A percentile compares a stretch with the other conserved stretches of the same genome.
Conservation (phyloP, 192 early-diverging fungal species). For the Backusella morwellensis region DNA sequence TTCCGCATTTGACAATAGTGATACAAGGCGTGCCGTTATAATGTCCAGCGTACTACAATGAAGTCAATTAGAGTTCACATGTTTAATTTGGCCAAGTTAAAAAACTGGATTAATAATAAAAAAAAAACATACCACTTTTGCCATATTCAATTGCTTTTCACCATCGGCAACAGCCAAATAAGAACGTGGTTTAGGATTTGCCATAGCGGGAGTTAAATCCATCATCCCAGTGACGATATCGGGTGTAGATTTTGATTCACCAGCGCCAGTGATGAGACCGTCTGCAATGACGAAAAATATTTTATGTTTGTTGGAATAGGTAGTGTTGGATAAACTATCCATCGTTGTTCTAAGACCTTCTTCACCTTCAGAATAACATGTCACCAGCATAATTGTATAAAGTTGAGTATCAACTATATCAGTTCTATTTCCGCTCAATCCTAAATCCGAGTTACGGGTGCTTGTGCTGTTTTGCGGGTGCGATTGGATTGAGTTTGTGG, state of each 20-base stretch:
- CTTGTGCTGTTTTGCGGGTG: neutral
- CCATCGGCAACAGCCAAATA: constrained; percentile 81
- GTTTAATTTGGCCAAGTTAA: neutral
- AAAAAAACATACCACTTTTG: constrained; percentile 58
- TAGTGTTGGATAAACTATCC: constrained; percentile 76
- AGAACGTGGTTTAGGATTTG: constrained; percentile 69
- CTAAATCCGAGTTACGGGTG: neutral
- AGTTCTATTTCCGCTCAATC: neutral
- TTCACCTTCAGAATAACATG: constrained; percentile 91
- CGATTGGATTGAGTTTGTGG: neutral
- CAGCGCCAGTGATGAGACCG: constrained; percentile 84
- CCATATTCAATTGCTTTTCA: constrained; percentile 80
- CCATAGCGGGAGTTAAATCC: constrained; percentile 56
- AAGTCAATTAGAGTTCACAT: neutral
- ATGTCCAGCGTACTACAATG: constrained; percentile 61
- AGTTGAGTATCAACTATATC: constrained; percentile 40
- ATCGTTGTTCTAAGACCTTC: constrained; percentile 75
- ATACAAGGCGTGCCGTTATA: constrained; percentile 64
- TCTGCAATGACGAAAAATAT: constrained; percentile 88
- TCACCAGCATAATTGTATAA: constrained; percentile 79
- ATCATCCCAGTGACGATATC: constrained; percentile 81
- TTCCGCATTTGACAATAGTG: constrained; percentile 76
- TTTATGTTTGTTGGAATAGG: constrained; percentile 84
- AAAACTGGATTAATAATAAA: constrained; percentile 11
- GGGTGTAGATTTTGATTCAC: constrained; percentile 71